These are phyloP conservation scores for Phytophthora boehmeriae DNA, from an alignment of 352 stramenopile genomes.

Conservation along the genomic window DNA sequence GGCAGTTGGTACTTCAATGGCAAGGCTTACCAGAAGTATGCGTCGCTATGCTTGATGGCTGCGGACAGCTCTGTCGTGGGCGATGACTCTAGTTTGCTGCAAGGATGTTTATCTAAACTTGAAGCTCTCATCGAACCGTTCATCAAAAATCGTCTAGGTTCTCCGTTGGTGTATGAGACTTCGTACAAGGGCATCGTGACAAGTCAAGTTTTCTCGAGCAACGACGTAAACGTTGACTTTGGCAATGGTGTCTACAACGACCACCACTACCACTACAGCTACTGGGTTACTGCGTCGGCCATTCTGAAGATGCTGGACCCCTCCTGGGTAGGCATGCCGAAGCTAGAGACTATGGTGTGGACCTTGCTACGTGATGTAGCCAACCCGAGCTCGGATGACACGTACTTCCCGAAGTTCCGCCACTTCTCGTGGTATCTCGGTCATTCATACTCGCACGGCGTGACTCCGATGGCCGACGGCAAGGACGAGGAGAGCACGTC, in stretches of 20 bases:
- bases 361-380: slow-evolving; percentile 62
- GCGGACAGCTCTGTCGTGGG: slow-evolving; percentile 44
- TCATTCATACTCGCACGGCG: slow-evolving; percentile 59
- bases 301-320: slow-evolving; percentile 61
- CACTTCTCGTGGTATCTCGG: slow-evolving; percentile 65
- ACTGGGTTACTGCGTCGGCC: slow-evolving; percentile 62
- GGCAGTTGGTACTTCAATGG: slow-evolving; percentile 70
- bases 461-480: slow-evolving; percentile 42
- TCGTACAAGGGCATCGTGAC: slow-evolving; percentile 58
- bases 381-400: slow-evolving; percentile 51
- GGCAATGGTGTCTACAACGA: slow-evolving; percentile 77
- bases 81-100: slow-evolving; percentile 38
- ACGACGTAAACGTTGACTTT: slow-evolving; percentile 54
- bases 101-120: slow-evolving; percentile 21
- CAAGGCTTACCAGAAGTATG: slow-evolving; percentile 70
- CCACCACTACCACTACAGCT: slow-evolving; percentile 80
- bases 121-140: slow-evolving; percentile 43
- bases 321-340: slow-evolving; percentile 37
- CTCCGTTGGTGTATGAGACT: slow-evolving; percentile 56
- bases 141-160: slow-evolving; percentile 39
- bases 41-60: slow-evolving; percentile 61
- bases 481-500: slow-evolving; percentile 65
- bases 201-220: slow-evolving; percentile 34
- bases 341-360: slow-evolving; percentile 53
- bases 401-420: slow-evolving; percentile 61